Evolutionary conservation across 306 rosid genomes (phyloP).

Genomic region (Comarum palustre): DNA sequence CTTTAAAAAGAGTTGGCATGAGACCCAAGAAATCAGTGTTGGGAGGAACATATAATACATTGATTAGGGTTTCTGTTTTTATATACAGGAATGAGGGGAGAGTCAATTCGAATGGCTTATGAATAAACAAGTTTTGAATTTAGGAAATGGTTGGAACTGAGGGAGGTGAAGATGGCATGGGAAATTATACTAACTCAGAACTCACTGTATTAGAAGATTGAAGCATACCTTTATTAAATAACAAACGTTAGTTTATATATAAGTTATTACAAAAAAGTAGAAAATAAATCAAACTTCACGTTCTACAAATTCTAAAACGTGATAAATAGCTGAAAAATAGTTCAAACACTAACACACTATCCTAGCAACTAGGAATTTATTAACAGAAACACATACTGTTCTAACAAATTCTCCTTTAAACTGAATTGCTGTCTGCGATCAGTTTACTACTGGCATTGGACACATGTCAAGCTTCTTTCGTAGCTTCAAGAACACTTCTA

Average conservation of each 20-base stretch:
- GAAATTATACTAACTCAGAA: not conserved
- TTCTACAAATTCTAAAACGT: not conserved
- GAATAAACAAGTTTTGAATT: not conserved
- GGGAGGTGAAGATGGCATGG: not conserved
- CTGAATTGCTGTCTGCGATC: no score
- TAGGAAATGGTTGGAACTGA: not conserved
- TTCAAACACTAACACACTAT: no score
- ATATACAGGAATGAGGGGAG: not conserved
- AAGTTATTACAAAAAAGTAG: not conserved
- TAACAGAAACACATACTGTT: no score
- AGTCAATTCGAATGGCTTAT: not conserved
- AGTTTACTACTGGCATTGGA: no score
- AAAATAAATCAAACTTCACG: not conserved
- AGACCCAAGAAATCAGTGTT: conserved; percentile 13
- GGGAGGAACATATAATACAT: not conserved
- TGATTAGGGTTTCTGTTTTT: not conserved
- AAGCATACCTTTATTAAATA: no score
- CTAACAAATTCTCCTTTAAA: no score
- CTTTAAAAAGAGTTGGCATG: not conserved
- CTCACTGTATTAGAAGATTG: not conserved
- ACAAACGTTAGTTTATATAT: not conserved
- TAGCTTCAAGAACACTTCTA: no score
- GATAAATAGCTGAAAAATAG: not conserved
- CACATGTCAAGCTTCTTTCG: no score
- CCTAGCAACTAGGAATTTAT: no score